Percentiles rank a stretch among this genome's conserved stretches.
These are phyloP conservation scores for Cornus suecica DNA, from an alignment of 148 eudicot species.

Conservation along the genomic window DNA sequence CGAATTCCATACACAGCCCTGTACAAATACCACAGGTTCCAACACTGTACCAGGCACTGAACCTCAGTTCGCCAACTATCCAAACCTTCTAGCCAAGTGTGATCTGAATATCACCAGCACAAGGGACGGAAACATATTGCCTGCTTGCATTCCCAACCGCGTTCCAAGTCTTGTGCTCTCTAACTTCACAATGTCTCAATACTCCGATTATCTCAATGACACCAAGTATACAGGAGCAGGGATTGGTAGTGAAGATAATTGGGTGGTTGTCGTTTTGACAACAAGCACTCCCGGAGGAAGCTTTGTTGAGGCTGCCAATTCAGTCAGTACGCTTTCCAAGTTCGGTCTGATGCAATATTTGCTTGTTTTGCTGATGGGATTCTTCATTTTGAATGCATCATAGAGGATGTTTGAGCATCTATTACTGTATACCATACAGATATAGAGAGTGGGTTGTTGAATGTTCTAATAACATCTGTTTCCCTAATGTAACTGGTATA, in stretches of 20 bases:
- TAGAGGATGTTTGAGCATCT: not conserved
- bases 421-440: not conserved
- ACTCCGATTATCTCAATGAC: conserved; percentile 50
- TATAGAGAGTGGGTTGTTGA: not conserved
- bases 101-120: conserved; percentile 53
- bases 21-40: conserved; percentile 65
- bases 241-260: conserved; percentile 55
- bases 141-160: conserved; percentile 69
- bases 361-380: conserved; percentile 24
- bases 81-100: conserved; percentile 50
- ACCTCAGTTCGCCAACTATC: conserved; percentile 47
- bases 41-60: conserved; percentile 72
- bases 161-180: conserved; percentile 56
- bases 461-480: not conserved
- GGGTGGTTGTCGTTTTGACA: conserved; percentile 72
- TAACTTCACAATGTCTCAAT: conserved; percentile 67
- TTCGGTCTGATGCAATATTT: conserved; percentile 18
- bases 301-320: conserved; percentile 24
- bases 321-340: conserved; percentile 20
- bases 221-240: conserved; percentile 59
- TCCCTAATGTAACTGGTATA: not conserved
- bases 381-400: conserved; percentile 9
- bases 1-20: conserved; percentile 58
- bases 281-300: conserved; percentile 49
- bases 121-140: conserved; percentile 57